A percentile compares a stretch with the other conserved stretches of the same genome.
These are phyloP conservation scores for Erodium maritimum DNA, from an alignment of 345 rosid genomes.

Conservation along the genomic window DNA sequence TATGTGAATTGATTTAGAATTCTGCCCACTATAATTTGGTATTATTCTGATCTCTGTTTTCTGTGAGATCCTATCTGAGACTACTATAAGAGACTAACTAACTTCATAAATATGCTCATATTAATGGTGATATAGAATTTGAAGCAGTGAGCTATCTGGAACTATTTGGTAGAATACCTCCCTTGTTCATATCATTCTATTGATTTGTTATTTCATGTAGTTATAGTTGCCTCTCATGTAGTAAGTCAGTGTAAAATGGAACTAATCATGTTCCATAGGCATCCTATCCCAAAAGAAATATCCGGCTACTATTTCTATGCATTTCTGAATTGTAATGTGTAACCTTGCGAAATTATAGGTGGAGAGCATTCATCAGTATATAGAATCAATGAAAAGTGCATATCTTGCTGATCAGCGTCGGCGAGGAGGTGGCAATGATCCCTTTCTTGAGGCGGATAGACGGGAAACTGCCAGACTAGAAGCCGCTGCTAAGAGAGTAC, in stretches of 20 bases:
- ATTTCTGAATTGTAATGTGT: not conserved
- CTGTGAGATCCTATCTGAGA: too few relatives aligned
- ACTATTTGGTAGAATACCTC: not conserved
- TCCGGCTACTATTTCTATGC: not conserved
- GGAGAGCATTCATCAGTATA: slow-evolving; percentile 81
- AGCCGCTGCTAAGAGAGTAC: slow-evolving; percentile 93
- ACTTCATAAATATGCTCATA: too few relatives aligned
- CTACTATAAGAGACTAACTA: too few relatives aligned
- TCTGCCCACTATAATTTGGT: too few relatives aligned
- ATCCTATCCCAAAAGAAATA: not conserved
- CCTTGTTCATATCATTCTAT: too few relatives aligned
- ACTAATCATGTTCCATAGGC: not conserved
- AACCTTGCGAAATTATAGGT: slow-evolving; percentile 30
- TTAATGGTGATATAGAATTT: not conserved
- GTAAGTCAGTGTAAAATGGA: not conserved
- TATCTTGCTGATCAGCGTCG: slow-evolving; percentile 85
- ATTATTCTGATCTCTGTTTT: too few relatives aligned
- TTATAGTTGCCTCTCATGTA: not conserved
- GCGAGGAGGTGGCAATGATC: slow-evolving; percentile 68
- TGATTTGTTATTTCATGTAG: not conserved
- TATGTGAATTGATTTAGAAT: too few relatives aligned
- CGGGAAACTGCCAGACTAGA: slow-evolving; percentile 88
- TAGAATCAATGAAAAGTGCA: slow-evolving; percentile 76
- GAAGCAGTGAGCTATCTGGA: not conserved
- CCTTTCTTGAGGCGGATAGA: slow-evolving; percentile 95